Base-by-base conservation (phyloP, 2,329 filamentous ascomycete genomes). In the Coniosporium uncinatum region DNA sequence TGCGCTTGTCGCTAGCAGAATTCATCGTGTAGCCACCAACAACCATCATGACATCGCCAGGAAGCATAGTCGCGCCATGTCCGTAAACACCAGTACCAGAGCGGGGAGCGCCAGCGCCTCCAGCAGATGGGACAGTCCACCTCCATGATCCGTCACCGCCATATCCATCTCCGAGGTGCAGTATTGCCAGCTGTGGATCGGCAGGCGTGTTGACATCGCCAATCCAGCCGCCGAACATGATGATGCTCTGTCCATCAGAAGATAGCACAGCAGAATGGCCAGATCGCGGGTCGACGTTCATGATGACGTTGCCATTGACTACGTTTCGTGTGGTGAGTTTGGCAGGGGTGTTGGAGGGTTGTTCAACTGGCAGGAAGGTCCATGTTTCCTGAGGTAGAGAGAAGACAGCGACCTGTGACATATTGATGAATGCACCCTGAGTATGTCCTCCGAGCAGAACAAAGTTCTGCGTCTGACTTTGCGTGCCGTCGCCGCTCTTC, bases 181-280 rank as follows among this genome's bases (percentile, higher is more conserved):
- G 67, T 3, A 96, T 64, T 0, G 79, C 85, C 20, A 97, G 69
- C 56, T 95, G 88, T 1, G 93, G 93, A 22, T 81, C 71, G 0
- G 93, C 93, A 2, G 90, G 77, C 22, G 81, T 84, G 6, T 69
- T 74, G 0, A 85, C 72, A 53, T 94, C 81, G 3, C 90, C 91
- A 4, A 96, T 88, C 93, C 93, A 98, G 2, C 93, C 93, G 17
- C 93, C 93, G 45, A 89, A 73, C 1, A 98, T 67, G 32, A 95
- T 68, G 6, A 97, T 70, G n/a, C 76, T 79, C 20, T 70, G 77
- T 0, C 90, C 90, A 54, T 95, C 88, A 40, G 84, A 76, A 21
- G 80, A 87, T 4, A 96, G 66, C 1, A 95, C 77, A 1, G 91
- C 82, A 0, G 87, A 90, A 56, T 98, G 93, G 0, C 93, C 93